Evolutionary conservation across 139 green algal genomes (phyloP), one percentile per base, ranked within the genome.

Genomic region (Axilococcus clingmanii): DNA sequence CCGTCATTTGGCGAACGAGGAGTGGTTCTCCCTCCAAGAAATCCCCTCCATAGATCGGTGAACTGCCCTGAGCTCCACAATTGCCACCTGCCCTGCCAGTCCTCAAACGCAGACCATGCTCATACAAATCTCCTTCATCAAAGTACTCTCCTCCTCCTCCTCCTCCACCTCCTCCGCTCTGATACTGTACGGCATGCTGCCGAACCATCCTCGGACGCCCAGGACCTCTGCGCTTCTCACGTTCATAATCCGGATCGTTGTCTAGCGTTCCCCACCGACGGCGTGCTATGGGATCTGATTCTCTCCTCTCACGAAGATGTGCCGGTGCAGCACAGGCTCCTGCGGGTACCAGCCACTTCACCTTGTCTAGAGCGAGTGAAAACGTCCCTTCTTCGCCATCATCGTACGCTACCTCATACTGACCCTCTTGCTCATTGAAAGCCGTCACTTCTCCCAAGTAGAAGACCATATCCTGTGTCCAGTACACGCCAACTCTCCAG

Each of bases 401-500:
- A 22, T 80, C 67, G 40, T 85, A 88, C 25, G 56, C 36, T 19
- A 86, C 59, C 19, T 65, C 55, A 63, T 89, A 72, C 14, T 48
- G 37, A 5, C 69, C 72, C 3, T 41, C 63, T 27, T 49, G 54
- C 19, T 38, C 24, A 40, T 84, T 62, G 48, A 67, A 87, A 29
- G 29, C 57, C 7, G 55, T 50, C 5, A 84, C 29, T 42, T 72
- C 61, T 2, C 66, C 72, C 8, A 48, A 28, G 20, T 65, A 72
- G 40, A 88, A 73, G 25, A 33, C 41, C 8, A 43, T 57, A 22
- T 86, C 77, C 12, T 77, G 63, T 3, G 56, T 48, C 69, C 76
- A 84, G 52, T 74, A 86, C 11, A 89, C 77, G 5, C 45, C 67
- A 5, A 89, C 52, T 5, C 74, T 69, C 81, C 81, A 89, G 32